Percentiles rank a stretch among this genome's conserved stretches.
phyloP scores from a whole-genome alignment of 2,329 filamentous ascomycete species.

The Myrmaecium sp. region DNA sequence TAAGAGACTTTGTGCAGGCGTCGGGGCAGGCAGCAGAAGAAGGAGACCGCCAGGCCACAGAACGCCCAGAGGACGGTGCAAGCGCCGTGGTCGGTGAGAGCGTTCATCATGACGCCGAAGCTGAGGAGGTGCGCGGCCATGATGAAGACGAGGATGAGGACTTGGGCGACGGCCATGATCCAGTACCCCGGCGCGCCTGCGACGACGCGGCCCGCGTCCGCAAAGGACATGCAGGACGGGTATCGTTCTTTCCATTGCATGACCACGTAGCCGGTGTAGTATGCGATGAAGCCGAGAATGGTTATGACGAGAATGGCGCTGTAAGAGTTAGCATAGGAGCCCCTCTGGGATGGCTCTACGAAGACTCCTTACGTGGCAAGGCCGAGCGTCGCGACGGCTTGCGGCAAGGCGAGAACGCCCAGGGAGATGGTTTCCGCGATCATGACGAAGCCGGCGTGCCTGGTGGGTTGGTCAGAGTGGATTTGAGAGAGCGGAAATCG shows the following conservation, averaged over 20 bases:
- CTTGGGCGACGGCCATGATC: conserved; percentile 43
- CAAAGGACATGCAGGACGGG: conserved; percentile 47
- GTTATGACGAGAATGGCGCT: conserved; percentile 37
- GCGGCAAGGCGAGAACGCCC: conserved; percentile 38
- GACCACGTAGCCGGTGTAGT: conserved; percentile 45
- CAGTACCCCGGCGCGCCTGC: conserved; percentile 44
- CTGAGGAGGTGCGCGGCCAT: conserved; percentile 55
- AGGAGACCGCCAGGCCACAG: conserved; percentile 40
- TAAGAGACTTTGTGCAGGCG: conserved; percentile 46
- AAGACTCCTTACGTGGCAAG: conserved; percentile 32
- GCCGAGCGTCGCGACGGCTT: conserved; percentile 34
- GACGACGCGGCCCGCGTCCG: conserved; percentile 48
- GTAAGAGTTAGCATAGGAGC: background rate
- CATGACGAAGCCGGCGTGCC: conserved; percentile 34
- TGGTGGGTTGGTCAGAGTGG: too few species aligned
- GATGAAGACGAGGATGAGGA: conserved; percentile 50
- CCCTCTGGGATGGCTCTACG: background rate
- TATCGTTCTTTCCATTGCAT: conserved; percentile 40
- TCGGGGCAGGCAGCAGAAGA: conserved; percentile 41
- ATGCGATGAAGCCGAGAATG: conserved; percentile 35
- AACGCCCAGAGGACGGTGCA: conserved; percentile 49
- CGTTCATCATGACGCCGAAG: conserved; percentile 52
- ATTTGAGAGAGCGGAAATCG: too few species aligned
- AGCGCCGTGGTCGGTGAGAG: conserved; percentile 41
- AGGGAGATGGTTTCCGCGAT: conserved; percentile 43